Evolutionary conservation across 23 red algal species (phyloP), one percentile per base, ranked within the genome.

Genomic region (Porphyridium purpureum): DNA sequence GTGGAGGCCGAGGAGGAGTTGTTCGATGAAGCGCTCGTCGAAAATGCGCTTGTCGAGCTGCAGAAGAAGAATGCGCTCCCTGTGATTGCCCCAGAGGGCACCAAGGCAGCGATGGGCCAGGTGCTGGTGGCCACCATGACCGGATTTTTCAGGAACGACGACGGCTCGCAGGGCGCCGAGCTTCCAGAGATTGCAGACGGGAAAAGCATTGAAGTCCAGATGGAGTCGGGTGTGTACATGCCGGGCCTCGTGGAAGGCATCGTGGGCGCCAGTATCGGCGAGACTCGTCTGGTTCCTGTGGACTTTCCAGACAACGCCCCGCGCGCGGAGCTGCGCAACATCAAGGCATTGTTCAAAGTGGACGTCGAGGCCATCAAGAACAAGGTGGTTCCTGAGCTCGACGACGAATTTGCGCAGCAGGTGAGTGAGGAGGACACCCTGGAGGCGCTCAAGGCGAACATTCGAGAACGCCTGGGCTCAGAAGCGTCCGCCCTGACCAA

Each of bases 171-270:
- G 36, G 90, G 90, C 24, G 90, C 66, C 5, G 61, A 53, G 29
- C 56, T 98, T 9, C 67, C 72, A 2, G 71, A 83, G 5, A 70
- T 98, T 67, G 90, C 81, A 2, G 48, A 67, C 31, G 90, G 76
- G 9, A 55, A 75, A 11, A 55, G 54, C n/a, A 57, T 86, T 31
- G 74, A 98, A 28, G 72, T 98, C 29, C 72, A 78, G 21, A 81
- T 98, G 64, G 62, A 76, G 24, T 44, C 36, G 23, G 90, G 90
- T 5, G 38, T 72, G 40, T 98, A 65, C 47, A 75, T 85, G 79
- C 49, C 79, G n/a, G 90, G 90, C 26, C 81, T 98, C 53, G 81
- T 86, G 22, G 90, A 98, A 54, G 90, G 90, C 46, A 49, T 98
- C 23, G 44, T 86, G 40, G 90, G 90, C 8, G 49, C 44, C 21